phyloP scores from a whole-genome alignment of 192 early-diverging fungal species.

The Coemansia sp. region DNA sequence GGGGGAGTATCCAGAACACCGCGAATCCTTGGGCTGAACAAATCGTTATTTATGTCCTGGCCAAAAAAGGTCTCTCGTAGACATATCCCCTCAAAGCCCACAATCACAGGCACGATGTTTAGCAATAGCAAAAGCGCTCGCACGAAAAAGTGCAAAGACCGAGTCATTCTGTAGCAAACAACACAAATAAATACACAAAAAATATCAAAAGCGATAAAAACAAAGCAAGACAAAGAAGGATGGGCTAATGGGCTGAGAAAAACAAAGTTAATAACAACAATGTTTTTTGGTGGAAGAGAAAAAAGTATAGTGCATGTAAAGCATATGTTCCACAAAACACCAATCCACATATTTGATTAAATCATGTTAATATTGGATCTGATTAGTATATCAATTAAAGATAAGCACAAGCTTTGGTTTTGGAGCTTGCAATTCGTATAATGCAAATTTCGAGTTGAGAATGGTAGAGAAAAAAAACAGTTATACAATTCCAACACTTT shows the following conservation, averaged over 20 bases:
- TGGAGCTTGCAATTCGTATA: no score
- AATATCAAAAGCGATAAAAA: background rate
- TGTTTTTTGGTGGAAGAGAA: no score
- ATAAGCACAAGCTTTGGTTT: no score
- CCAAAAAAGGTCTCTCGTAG: conserved; percentile 39
- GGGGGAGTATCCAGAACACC: background rate
- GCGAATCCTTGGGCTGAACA: conserved; percentile 27
- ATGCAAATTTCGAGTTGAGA: background rate
- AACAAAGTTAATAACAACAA: background rate
- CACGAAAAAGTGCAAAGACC: background rate
- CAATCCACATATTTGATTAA: no score
- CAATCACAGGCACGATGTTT: background rate
- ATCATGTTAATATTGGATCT: no score
- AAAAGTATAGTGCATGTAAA: no score
- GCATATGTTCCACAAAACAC: no score
- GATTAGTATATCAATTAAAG: no score
- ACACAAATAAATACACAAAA: background rate
- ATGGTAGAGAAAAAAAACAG: background rate
- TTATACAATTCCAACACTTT: background rate
- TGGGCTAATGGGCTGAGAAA: background rate
- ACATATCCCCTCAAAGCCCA: conserved; percentile 12
- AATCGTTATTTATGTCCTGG: conserved; percentile 21
- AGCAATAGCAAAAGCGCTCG: background rate
- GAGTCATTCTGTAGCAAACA: background rate
- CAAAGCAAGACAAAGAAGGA: background rate